Conservation (phyloP, 148 eudicot species). For the Rhododendron kiyosumense region DNA sequence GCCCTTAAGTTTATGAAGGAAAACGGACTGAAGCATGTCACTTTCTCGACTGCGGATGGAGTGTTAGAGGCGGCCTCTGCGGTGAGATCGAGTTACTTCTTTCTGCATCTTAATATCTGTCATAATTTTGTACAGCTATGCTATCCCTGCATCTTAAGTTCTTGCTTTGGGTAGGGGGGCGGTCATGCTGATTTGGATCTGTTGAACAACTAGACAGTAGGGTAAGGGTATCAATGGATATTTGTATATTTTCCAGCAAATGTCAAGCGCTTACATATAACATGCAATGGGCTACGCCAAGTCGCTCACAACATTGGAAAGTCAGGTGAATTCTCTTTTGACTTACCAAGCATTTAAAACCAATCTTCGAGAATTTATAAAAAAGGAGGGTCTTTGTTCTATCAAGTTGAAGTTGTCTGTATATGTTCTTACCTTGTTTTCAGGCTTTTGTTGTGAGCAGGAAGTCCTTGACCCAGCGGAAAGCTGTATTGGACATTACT, state of each 20-base stretch:
- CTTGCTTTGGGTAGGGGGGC: neutral
- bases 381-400: neutral
- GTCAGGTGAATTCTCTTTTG: too few relatives aligned
- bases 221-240: neutral
- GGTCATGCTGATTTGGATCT: too few relatives aligned
- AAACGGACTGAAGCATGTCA: conserved; percentile 68
- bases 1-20: conserved; percentile 85
- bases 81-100: conserved; percentile 34
- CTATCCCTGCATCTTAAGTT: neutral
- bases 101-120: neutral
- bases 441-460: conserved; percentile 93
- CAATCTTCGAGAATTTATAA: neutral
- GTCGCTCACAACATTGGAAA: neutral
- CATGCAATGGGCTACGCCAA: neutral
- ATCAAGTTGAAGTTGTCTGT: neutral
- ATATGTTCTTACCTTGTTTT: conserved; percentile 9
- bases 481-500: neutral
- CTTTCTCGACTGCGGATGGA: conserved; percentile 92
- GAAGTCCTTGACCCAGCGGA: conserved; percentile 18
- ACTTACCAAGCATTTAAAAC: neutral
- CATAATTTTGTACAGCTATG: neutral
- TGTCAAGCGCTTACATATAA: neutral
- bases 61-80: conserved; percentile 99
- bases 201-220: too few relatives aligned
- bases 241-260: neutral